phyloP scores from a whole-genome alignment of 1,139 yeast species.

The Ashbya aceris region DNA sequence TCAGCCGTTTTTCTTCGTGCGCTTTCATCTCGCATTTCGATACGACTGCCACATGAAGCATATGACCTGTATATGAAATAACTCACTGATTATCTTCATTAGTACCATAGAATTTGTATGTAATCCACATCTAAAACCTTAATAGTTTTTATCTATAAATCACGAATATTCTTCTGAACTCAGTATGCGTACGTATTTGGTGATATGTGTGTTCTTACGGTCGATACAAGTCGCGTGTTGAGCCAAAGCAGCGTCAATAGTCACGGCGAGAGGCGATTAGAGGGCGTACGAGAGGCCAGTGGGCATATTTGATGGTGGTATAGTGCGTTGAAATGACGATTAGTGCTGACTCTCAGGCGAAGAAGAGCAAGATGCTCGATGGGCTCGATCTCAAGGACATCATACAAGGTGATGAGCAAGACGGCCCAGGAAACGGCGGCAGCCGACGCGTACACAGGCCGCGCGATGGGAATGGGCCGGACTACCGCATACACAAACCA shows the following conservation, averaged over 20 bases:
- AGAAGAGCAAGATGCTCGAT: constrained; percentile 1
- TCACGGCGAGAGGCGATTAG: no score
- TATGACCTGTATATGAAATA: constrained; percentile 4
- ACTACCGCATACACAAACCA: constrained; percentile 1
- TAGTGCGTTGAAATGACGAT: not conserved
- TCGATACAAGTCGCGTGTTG: no score
- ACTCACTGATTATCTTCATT: constrained; percentile 3
- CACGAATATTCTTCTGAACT: no score
- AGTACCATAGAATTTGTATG: constrained; percentile 5
- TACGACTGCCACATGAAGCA: constrained; percentile 3
- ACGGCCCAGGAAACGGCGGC: not conserved
- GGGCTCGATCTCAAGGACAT: constrained; percentile 1
- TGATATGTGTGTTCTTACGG: no score
- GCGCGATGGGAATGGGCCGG: not conserved
- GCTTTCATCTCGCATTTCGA: no score
- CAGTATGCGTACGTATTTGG: no score
- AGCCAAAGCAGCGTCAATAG: no score
- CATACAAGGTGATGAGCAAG: not conserved
- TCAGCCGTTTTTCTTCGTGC: no score
- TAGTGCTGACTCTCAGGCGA: not conserved
- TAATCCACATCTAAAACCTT: constrained; percentile 1
- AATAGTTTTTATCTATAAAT: not conserved
- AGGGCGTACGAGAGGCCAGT: not conserved
- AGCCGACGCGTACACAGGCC: not conserved
- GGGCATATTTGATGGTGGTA: not conserved